phyloP scores from a whole-genome alignment of 345 rosid genomes.

The Pistacia atlantica region DNA sequence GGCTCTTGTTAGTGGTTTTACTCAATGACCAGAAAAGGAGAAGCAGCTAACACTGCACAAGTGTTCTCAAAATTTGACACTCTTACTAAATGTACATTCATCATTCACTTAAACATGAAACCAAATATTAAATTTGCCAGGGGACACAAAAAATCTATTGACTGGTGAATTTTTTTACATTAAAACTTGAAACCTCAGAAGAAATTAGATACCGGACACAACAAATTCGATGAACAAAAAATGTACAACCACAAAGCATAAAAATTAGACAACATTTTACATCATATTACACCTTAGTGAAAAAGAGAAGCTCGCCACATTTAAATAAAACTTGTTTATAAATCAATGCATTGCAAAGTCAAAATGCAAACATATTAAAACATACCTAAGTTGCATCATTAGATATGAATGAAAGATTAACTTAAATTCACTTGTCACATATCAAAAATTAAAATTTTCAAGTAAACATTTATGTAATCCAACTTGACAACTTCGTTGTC shows the following conservation, averaged over 20 bases:
- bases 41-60: background rate
- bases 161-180: background rate
- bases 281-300: too few species aligned
- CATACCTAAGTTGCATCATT: background rate
- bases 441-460: background rate
- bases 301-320: background rate
- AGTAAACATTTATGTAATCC: background rate
- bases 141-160: too few species aligned
- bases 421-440: background rate
- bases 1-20: background rate
- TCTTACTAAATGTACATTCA: background rate
- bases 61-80: background rate
- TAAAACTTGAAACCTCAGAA: background rate
- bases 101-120: background rate
- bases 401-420: background rate
- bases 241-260: background rate
- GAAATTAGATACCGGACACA: background rate
- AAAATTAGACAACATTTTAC: background rate
- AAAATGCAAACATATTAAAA: background rate
- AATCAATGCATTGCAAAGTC: too few species aligned
- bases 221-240: background rate
- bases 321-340: background rate
- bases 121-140: background rate
- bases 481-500: background rate
- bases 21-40: slow-evolving; percentile 1